Conservation (phyloP, 2,329 filamentous ascomycete species). For the Knufia petricola region DNA sequence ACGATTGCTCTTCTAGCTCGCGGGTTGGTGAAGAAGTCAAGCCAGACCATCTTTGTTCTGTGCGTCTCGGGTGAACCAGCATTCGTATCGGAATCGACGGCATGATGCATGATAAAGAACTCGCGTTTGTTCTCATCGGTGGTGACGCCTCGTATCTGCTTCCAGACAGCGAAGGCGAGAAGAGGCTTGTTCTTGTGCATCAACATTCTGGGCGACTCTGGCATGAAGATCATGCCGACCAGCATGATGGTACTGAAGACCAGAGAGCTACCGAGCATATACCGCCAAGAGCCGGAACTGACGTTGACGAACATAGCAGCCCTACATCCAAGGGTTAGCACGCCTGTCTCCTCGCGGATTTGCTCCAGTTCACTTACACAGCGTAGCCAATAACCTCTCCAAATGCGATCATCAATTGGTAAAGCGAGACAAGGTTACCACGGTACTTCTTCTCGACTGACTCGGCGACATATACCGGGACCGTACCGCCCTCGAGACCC, state of each 20-base stretch:
- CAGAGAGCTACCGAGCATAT: slow-evolving; percentile 62
- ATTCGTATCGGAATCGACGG: slow-evolving; percentile 41
- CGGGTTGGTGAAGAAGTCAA: slow-evolving; percentile 63
- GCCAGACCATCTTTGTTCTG: slow-evolving; percentile 51
- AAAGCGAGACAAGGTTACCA: slow-evolving; percentile 63
- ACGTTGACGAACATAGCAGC: slow-evolving; percentile 65
- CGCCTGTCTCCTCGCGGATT: too few species aligned
- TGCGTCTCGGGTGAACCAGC: slow-evolving; percentile 46
- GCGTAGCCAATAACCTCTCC: slow-evolving; percentile 66
- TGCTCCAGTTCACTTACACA: too few species aligned
- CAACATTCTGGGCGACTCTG: slow-evolving; percentile 58
- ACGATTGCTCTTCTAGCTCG: slow-evolving; percentile 56
- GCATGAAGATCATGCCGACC: slow-evolving; percentile 60
- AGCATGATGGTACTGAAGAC: slow-evolving; percentile 58
- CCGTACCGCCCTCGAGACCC: slow-evolving; percentile 63
- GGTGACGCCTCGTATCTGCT: slow-evolving; percentile 56
- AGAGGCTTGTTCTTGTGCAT: slow-evolving; percentile 56
- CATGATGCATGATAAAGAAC: slow-evolving; percentile 62
- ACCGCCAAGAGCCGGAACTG: slow-evolving; percentile 56
- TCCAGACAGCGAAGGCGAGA: slow-evolving; percentile 60
- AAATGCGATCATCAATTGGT: slow-evolving; percentile 67
- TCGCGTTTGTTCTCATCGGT: slow-evolving; percentile 53
- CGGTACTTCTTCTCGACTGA: slow-evolving; percentile 57
- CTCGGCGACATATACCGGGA: slow-evolving; percentile 66
- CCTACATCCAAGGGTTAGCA: too few species aligned